phyloP scores from a whole-genome alignment of 1,139 yeast species.

The Dujonia santamariae region DNA sequence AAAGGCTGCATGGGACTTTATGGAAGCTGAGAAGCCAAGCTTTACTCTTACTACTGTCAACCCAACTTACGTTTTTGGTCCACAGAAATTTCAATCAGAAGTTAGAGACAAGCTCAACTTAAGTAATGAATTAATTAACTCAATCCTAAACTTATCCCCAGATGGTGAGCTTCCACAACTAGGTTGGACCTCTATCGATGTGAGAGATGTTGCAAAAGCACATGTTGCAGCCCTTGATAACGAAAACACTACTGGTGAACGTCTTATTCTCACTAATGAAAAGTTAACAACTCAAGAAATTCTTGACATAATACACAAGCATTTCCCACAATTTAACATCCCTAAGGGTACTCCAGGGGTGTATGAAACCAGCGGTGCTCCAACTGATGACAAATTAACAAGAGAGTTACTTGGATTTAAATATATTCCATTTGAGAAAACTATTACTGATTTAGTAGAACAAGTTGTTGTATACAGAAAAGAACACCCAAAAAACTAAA shows the following conservation, averaged over 20 bases:
- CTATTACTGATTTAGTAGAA: neutral
- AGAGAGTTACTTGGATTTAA: neutral
- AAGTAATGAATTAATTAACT: conserved; percentile 27
- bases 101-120: conserved; percentile 26
- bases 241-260: conserved; percentile 9
- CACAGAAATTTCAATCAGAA: conserved; percentile 22
- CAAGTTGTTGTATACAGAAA: neutral
- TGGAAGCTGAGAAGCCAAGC: conserved; percentile 20
- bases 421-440: neutral
- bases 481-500: neutral
- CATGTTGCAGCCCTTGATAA: conserved; percentile 19
- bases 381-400: neutral
- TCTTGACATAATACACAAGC: conserved; percentile 11
- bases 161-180: conserved; percentile 10
- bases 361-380: neutral
- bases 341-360: neutral
- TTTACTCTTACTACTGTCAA: conserved; percentile 35
- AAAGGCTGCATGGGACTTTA: conserved; percentile 23
- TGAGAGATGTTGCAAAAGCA: conserved; percentile 38
- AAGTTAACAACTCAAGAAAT: conserved; percentile 11
- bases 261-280: conserved; percentile 11
- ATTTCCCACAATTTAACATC: conserved; percentile 11
- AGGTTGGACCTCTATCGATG: conserved; percentile 2
- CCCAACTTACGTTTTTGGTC: conserved; percentile 53
- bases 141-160: conserved; percentile 17